Evolutionary conservation across 192 early-diverging fungal genomes (phyloP), one percentile per base, ranked within the genome.

Genomic region (Chytriomyces hyalinus): DNA sequence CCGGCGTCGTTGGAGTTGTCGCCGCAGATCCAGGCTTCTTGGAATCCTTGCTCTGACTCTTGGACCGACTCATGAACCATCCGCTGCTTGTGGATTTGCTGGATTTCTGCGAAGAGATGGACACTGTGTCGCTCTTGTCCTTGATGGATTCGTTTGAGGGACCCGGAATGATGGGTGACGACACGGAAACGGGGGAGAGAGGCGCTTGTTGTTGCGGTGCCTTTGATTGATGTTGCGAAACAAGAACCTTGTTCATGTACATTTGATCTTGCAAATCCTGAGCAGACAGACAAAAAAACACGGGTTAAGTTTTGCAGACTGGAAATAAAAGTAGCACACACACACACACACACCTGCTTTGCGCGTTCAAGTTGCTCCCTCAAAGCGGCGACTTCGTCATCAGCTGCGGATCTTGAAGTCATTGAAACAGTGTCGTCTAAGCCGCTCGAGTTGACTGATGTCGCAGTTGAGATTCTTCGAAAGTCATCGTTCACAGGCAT

Each of bases 1-100:
- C 36, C 36, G 36, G 36, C 36, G 36, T 36, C 36, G 36, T 36
- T 36, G 36, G 36, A 1, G 36, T 36, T 36, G 36, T 36, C 36
- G 36, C 36, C 36, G 36, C 36, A 57, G 53, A 57, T n/a, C 15
- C 53, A 57, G 53, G 53, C 53, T 57, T 57, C 20, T 57, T 20
- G 20, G 53, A 57, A 13, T 13, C 53, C 53, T 57, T 57, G 53
- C 53, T 57, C 53, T 57, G 53, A 57, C 53, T 57, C 53, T 57
- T 57, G 13, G 53, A 57, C 53, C 53, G 53, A 20, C 53, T 20
- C 13, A 13, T 20, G 20, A 57, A 57, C 53, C 53, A 57, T 13
- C 53, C 53, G 3, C 53, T 20, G 20, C 53, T 20, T 3, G 53
- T 57, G 5, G 15, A n/a, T 20, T 57, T 57, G 53, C 15, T 57